phyloP scores from a whole-genome alignment of 2,329 filamentous ascomycete species.

The Venturia effusa region DNA sequence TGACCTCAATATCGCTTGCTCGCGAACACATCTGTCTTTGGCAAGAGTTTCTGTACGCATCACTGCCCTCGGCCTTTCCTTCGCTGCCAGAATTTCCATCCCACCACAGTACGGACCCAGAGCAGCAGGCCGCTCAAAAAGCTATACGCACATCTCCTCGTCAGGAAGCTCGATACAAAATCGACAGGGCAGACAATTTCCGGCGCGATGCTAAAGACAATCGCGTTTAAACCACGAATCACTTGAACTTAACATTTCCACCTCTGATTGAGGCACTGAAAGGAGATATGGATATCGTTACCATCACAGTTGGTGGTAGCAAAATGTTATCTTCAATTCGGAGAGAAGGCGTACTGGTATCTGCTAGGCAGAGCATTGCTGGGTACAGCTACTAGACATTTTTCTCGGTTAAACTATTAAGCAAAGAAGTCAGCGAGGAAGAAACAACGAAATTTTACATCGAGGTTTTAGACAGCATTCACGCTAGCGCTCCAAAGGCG shows the following conservation, averaged over 20 bases:
- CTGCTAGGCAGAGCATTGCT: background rate
- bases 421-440: background rate
- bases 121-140: slow-evolving; percentile 22
- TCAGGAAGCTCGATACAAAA: slow-evolving; percentile 20
- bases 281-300: slow-evolving; percentile 25
- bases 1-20: no score
- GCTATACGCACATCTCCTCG: slow-evolving; percentile 26
- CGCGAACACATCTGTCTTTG: no score
- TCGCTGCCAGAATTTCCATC: slow-evolving; percentile 23
- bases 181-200: slow-evolving; percentile 18
- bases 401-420: background rate
- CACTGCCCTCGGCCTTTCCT: slow-evolving; percentile 13
- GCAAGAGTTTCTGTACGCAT: background rate
- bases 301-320: slow-evolving; percentile 29
- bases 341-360: slow-evolving; percentile 12
- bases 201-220: slow-evolving; percentile 29
- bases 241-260: slow-evolving; percentile 19
- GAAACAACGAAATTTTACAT: background rate
- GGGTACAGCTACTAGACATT: background rate
- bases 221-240: slow-evolving; percentile 25
- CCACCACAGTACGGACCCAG: slow-evolving; percentile 20
- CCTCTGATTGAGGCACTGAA: slow-evolving; percentile 27
- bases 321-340: no score
- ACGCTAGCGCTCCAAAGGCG: slow-evolving; percentile 6
- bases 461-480: background rate